Evolutionary conservation across 2,329 filamentous ascomycete species (phyloP), one percentile per base, ranked within the genome.

Genomic region (Diaporthe batatas): DNA sequence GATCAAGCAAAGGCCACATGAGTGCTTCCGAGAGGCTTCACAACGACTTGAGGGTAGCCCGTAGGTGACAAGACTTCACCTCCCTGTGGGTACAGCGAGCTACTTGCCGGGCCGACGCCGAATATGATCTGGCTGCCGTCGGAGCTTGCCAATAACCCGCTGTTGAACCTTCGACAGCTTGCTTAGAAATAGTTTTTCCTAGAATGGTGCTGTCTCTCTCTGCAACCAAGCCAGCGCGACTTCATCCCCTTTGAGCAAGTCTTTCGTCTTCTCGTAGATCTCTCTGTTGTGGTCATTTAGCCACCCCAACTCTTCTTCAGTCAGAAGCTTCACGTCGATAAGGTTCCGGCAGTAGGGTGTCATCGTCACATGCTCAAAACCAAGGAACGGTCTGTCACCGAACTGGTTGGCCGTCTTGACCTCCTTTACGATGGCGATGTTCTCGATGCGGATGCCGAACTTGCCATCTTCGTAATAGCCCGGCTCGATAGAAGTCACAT

Each of bases 291-390:
- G 97, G 54, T 91, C 87, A 79, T 98, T 97, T 76, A 99, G 84
- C 94, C 96, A 99, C 74, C 89, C 83, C 84, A 92, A 93, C 85
- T 99, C 96, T 16, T 85, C 86, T 6, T 86, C 85, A 0, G 91
- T 95, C 76, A 99, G 84, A 44, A 98, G 85, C 68, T 81, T 86
- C 70, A 88, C 85, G 78, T 98, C 93, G 75, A 98, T 95, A 76
- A 99, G 85, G 75, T 94, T 98, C 74, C 91, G 90, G 84, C 96
- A 98, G 83, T 98, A 95, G 0, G 96, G 96, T 23, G 96, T 94
- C 94, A 99, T 94, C 0, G 96, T 99, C 76, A 98, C 95, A 82
- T 97, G 94, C 85, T 99, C 96, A 77, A 99, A 99, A 4, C 95
- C 95, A 47, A 98, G 86, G 84, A 94, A 99, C 2, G 95, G 93